A percentile compares a stretch with the other conserved stretches of the same genome.
phyloP scores from a whole-genome alignment of 169 alveolate species.

The Ichthyophthirius multifiliis region DNA sequence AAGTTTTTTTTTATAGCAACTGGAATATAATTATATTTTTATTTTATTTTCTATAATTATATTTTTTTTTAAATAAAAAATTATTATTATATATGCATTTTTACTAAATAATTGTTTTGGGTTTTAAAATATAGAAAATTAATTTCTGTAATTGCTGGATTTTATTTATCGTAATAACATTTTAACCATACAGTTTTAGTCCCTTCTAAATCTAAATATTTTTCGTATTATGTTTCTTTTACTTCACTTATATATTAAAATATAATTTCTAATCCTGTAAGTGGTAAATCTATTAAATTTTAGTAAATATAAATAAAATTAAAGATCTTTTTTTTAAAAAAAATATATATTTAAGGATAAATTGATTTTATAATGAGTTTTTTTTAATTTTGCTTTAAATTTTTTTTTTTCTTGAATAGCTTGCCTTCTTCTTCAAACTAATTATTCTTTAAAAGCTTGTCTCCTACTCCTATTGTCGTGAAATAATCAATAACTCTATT shows the following conservation, averaged over 20 bases:
- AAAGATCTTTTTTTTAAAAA: no score
- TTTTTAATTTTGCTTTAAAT: background rate
- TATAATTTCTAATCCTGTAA: background rate
- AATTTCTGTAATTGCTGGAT: background rate
- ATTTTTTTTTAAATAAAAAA: background rate
- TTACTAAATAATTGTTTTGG: background rate
- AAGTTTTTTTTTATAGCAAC: background rate
- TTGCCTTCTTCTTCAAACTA: background rate
- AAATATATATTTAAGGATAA: no score
- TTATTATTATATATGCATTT: background rate
- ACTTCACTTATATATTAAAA: background rate
- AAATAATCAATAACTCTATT: background rate
- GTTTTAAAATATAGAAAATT: background rate
- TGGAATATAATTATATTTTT: background rate
- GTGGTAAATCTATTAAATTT: background rate
- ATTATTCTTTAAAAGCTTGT: background rate
- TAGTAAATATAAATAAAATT: no score
- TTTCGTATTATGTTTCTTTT: background rate
- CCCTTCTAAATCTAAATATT: slow-evolving; percentile 10
- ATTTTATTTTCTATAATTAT: background rate
- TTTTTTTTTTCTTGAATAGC: background rate
- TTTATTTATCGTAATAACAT: background rate
- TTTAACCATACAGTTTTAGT: background rate
- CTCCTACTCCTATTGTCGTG: background rate
- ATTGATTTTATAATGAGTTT: background rate